Conservation (phyloP, 2,329 filamentous ascomycete genomes). For the Helminthosporium solani region DNA sequence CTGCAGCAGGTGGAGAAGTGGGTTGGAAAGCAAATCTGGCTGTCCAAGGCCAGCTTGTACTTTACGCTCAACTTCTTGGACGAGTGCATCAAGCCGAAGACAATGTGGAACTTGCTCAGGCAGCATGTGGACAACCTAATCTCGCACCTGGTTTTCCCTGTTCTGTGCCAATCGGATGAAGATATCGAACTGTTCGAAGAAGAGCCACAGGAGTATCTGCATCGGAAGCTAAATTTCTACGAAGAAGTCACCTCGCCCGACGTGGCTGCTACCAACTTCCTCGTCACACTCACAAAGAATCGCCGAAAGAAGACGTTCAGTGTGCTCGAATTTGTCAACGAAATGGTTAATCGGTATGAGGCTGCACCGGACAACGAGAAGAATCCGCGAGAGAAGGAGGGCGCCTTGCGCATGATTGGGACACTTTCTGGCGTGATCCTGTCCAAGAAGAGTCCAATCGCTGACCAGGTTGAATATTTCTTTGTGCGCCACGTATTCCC, state of each 20-base stretch:
- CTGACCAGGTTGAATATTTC: conserved; percentile 97
- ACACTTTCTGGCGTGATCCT: conserved; percentile 91
- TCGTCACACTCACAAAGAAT: conserved; percentile 90
- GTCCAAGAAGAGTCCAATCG: conserved; percentile 97
- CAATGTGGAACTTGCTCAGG: conserved; percentile 93
- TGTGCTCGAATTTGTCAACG: conserved; percentile 92
- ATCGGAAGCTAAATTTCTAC: conserved; percentile 96
- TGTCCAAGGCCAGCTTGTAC: conserved; percentile 89
- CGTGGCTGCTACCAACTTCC: conserved; percentile 93
- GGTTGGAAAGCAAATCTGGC: conserved; percentile 91
- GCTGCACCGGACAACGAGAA: conserved; percentile 81
- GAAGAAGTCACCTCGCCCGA: conserved; percentile 95
- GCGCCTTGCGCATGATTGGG: conserved; percentile 94
- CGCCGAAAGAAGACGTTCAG: conserved; percentile 95
- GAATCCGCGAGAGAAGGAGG: conserved; percentile 93
- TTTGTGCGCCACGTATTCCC: conserved; percentile 98
- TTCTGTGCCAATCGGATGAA: conserved; percentile 87
- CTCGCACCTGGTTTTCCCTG: conserved; percentile 91
- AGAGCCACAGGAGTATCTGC: conserved; percentile 93
- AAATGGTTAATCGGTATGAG: conserved; percentile 92
- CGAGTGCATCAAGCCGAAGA: conserved; percentile 95
- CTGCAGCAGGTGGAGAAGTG: conserved; percentile 94
- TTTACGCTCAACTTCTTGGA: conserved; percentile 95
- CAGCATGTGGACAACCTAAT: conserved; percentile 91
- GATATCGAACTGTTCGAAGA: conserved; percentile 92